Conservation (phyloP, 768 basidiomycete species). For the Cytidiella melzeri region DNA sequence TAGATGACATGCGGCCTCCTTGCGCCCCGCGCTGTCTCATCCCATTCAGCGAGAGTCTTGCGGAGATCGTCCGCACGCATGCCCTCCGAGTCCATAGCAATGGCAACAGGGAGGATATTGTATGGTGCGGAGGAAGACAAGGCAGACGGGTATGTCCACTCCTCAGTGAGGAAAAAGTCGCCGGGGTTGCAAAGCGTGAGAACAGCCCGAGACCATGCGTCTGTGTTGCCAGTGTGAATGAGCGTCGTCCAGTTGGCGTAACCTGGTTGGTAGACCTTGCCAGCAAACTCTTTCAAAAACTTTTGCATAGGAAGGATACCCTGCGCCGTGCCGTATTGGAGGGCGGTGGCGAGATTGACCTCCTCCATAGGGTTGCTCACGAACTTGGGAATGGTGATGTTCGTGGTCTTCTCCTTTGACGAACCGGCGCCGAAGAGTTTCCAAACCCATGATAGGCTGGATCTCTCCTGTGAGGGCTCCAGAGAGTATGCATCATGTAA, state of each 20-base stretch:
- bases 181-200: constrained; percentile 62
- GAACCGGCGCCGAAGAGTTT: constrained; percentile 36
- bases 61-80: constrained; percentile 60
- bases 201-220: constrained; percentile 57
- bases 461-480: constrained; percentile 18
- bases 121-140: constrained; percentile 29
- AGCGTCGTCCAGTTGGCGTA: constrained; percentile 56
- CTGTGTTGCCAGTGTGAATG: constrained; percentile 64
- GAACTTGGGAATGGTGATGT: constrained; percentile 59
- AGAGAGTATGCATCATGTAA: constrained; percentile 44
- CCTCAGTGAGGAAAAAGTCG: constrained; percentile 50
- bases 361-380: constrained; percentile 34
- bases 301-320: constrained; percentile 54
- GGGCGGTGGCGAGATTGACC: constrained; percentile 53
- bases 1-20: constrained; percentile 67
- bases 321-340: constrained; percentile 59
- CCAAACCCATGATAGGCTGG: constrained; percentile 52
- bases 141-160: constrained; percentile 75
- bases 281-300: constrained; percentile 53
- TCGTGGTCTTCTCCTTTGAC: constrained; percentile 37
- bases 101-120: constrained; percentile 41
- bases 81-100: constrained; percentile 68
- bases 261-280: constrained; percentile 48
- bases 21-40: constrained; percentile 48
- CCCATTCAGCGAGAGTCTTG: constrained; percentile 58